phyloP scores from a whole-genome alignment of 768 basidiomycete genomes.

The Candolleomyces efflorescens region DNA sequence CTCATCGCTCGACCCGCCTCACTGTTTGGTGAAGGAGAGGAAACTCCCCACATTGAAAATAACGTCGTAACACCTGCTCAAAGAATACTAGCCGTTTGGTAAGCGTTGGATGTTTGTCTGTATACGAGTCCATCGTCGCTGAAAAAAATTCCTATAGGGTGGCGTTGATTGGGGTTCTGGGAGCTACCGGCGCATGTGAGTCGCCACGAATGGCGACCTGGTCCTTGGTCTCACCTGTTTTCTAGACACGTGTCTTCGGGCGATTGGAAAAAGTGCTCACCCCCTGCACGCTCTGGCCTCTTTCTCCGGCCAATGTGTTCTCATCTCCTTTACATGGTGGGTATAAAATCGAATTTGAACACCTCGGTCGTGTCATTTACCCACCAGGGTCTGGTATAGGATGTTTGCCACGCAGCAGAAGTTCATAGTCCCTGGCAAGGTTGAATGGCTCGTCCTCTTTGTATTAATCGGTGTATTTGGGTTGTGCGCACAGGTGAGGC shows the following conservation, averaged over 20 bases:
- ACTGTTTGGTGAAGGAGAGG: slow-evolving; percentile 51
- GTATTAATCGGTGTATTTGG: slow-evolving; percentile 50
- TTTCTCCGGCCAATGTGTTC: slow-evolving; percentile 56
- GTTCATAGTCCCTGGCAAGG: slow-evolving; percentile 41
- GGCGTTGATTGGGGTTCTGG: slow-evolving; percentile 59
- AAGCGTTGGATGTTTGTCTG: slow-evolving; percentile 9
- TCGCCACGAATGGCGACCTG: background rate
- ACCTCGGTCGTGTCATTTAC: background rate
- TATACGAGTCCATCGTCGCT: background rate
- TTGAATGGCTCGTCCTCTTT: slow-evolving; percentile 43
- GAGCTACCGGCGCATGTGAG: slow-evolving; percentile 68
- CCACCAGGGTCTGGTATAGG: slow-evolving; percentile 20
- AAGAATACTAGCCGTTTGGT: slow-evolving; percentile 60
- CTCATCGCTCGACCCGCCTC: slow-evolving; percentile 77
- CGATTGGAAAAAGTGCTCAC: slow-evolving; percentile 73
- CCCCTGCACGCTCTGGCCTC: slow-evolving; percentile 68
- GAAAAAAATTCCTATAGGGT: slow-evolving; percentile 32
- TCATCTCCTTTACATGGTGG: slow-evolving; percentile 31
- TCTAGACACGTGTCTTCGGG: slow-evolving; percentile 43
- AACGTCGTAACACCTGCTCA: slow-evolving; percentile 27
- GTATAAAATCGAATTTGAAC: slow-evolving; percentile 7
- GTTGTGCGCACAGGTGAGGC: slow-evolving; percentile 45
- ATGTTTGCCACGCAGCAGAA: slow-evolving; percentile 38
- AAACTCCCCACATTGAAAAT: background rate
- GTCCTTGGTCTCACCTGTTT: too few relatives aligned